A percentile compares a stretch with the other conserved stretches of the same genome.
These are phyloP conservation scores for Rhododendron ferrugineum DNA, from an alignment of 148 eudicot genomes.

Conservation along the genomic window DNA sequence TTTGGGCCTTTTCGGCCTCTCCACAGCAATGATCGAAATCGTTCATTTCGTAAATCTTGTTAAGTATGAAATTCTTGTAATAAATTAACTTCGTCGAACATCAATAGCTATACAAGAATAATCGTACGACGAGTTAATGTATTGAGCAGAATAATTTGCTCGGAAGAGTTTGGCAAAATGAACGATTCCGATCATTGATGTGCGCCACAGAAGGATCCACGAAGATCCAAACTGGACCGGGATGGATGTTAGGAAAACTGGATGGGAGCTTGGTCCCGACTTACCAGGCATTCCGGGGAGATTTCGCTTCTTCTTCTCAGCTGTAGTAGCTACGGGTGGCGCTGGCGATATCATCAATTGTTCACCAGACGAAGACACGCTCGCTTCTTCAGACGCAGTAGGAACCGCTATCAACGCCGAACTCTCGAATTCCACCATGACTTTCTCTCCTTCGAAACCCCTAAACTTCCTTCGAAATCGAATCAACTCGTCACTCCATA, in stretches of 20 bases:
- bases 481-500: neutral
- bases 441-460: neutral
- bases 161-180: too few relatives aligned
- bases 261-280: neutral
- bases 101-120: neutral
- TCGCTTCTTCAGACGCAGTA: slow-evolving; percentile 27
- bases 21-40: too few relatives aligned
- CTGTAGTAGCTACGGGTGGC: neutral
- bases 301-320: slow-evolving; percentile 49
- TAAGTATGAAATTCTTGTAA: too few relatives aligned
- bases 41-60: too few relatives aligned
- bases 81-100: neutral
- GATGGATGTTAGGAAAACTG: too few relatives aligned
- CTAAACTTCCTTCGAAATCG: neutral
- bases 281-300: slow-evolving; percentile 81
- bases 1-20: too few relatives aligned
- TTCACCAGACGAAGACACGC: slow-evolving; percentile 21
- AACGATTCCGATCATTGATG: neutral
- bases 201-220: too few relatives aligned
- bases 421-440: slow-evolving; percentile 28
- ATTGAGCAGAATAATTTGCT: neutral
- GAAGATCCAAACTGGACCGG: too few relatives aligned
- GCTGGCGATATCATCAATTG: slow-evolving; percentile 1
- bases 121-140: too few relatives aligned
- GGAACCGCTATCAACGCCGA: slow-evolving; percentile 20